Evolutionary conservation across 345 rosid species (phyloP).

Genomic region (Camelina sativa): DNA sequence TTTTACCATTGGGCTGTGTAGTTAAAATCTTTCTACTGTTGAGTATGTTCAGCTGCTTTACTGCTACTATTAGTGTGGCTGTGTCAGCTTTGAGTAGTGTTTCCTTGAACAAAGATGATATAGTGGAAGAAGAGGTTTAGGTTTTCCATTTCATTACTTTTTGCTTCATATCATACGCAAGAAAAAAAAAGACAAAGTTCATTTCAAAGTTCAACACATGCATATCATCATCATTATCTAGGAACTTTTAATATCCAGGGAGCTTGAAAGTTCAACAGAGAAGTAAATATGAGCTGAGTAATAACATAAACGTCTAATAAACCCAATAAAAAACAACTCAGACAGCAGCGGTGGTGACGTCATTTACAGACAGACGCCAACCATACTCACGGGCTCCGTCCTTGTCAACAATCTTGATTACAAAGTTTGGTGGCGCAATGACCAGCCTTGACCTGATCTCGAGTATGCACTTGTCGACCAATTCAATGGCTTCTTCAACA

Average conservation of each 20-base stretch:
- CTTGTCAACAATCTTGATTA: constrained; percentile 94
- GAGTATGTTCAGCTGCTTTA: neutral
- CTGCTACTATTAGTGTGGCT: neutral
- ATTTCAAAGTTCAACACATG: constrained; percentile 22
- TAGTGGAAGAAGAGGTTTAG: constrained; percentile 4
- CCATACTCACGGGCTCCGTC: constrained; percentile 85
- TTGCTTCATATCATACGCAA: neutral
- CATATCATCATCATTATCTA: constrained; percentile 30
- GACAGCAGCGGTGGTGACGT: constrained; percentile 47
- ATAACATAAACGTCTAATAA: constrained; percentile 18
- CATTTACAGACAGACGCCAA: constrained; percentile 84
- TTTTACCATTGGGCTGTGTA: neutral
- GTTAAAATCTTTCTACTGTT: neutral
- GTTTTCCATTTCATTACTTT: neutral
- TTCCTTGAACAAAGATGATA: neutral
- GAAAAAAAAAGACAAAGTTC: neutral
- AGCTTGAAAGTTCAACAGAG: constrained; percentile 25
- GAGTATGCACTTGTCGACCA: constrained; percentile 86
- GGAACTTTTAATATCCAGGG: constrained; percentile 28
- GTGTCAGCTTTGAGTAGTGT: neutral
- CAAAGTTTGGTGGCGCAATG: constrained; percentile 94
- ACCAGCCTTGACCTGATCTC: constrained; percentile 94
- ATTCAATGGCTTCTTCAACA: constrained; percentile 75
- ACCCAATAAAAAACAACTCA: constrained; percentile 15
- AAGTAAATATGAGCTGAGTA: constrained; percentile 13